Evolutionary conservation across 1,284 basidiomycete genomes (phyloP).

Genomic region (Golubevia sp.): DNA sequence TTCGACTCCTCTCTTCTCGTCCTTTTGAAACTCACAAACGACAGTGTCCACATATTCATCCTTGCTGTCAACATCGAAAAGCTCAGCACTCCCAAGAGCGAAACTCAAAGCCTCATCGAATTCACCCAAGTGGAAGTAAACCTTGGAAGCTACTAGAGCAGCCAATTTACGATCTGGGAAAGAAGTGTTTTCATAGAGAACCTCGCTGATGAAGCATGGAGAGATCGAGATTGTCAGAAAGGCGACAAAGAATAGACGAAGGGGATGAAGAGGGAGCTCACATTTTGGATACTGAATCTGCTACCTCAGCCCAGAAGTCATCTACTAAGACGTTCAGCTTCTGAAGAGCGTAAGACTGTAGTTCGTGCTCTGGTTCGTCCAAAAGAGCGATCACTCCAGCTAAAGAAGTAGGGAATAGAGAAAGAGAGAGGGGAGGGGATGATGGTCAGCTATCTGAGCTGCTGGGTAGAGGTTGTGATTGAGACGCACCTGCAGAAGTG

Average conservation of each 20-base stretch:
- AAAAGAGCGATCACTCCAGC: slow-evolving; percentile 56
- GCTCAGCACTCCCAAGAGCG: slow-evolving; percentile 52
- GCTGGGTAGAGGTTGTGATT: neutral
- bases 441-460: neutral
- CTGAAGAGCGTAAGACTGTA: slow-evolving; percentile 55
- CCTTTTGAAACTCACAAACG: slow-evolving; percentile 22
- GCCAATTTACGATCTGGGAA: slow-evolving; percentile 54
- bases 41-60: slow-evolving; percentile 60
- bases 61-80: slow-evolving; percentile 55
- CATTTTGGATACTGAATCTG: slow-evolving; percentile 54
- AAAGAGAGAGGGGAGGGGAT: neutral
- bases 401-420: neutral
- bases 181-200: slow-evolving; percentile 52
- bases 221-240: neutral
- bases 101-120: slow-evolving; percentile 57
- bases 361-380: slow-evolving; percentile 54
- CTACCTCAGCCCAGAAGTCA: slow-evolving; percentile 60
- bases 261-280: slow-evolving; percentile 3
- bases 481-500: neutral
- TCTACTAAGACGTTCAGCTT: slow-evolving; percentile 53
- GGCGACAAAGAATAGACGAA: neutral
- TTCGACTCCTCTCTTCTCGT: neutral
- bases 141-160: slow-evolving; percentile 57
- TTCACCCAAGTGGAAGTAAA: slow-evolving; percentile 60
- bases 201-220: slow-evolving; percentile 22